phyloP scores from a whole-genome alignment of 1,284 basidiomycete species.

The Hymenochaete sp. region DNA sequence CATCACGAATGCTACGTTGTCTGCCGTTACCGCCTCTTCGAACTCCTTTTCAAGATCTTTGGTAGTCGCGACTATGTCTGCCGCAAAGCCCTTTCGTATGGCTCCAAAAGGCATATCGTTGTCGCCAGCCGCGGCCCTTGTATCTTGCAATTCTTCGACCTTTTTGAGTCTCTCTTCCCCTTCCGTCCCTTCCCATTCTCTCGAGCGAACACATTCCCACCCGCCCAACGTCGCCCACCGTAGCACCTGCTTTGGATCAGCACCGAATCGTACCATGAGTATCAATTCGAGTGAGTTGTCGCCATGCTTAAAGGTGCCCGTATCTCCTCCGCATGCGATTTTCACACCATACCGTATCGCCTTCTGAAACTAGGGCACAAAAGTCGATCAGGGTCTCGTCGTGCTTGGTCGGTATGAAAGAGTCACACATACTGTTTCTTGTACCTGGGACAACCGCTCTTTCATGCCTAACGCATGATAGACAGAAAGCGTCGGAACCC shows the following conservation, averaged over 20 bases:
- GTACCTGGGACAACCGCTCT: conserved; percentile 33
- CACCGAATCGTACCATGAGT: conserved; percentile 51
- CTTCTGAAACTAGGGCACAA: too few species aligned
- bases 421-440: too few species aligned
- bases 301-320: conserved; percentile 54
- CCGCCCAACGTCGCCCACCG: conserved; percentile 53
- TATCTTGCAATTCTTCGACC: conserved; percentile 27
- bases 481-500: conserved; percentile 55
- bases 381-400: too few species aligned
- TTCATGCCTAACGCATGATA: conserved; percentile 31
- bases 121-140: conserved; percentile 33
- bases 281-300: conserved; percentile 53
- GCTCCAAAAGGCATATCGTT: conserved; percentile 52
- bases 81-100: conserved; percentile 44
- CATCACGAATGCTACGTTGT: conserved; percentile 47
- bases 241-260: conserved; percentile 43
- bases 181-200: conserved; percentile 40
- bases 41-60: conserved; percentile 45
- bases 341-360: conserved; percentile 37
- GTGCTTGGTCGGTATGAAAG: too few species aligned
- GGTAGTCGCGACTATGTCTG: conserved; percentile 46
- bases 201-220: conserved; percentile 46
- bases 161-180: conserved; percentile 26
- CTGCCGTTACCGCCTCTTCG: conserved; percentile 35
- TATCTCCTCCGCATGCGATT: conserved; percentile 57